Percentiles rank a stretch among this genome's conserved stretches.
phyloP scores from a whole-genome alignment of 352 stramenopile genomes.

The Pythium utonaiense region DNA sequence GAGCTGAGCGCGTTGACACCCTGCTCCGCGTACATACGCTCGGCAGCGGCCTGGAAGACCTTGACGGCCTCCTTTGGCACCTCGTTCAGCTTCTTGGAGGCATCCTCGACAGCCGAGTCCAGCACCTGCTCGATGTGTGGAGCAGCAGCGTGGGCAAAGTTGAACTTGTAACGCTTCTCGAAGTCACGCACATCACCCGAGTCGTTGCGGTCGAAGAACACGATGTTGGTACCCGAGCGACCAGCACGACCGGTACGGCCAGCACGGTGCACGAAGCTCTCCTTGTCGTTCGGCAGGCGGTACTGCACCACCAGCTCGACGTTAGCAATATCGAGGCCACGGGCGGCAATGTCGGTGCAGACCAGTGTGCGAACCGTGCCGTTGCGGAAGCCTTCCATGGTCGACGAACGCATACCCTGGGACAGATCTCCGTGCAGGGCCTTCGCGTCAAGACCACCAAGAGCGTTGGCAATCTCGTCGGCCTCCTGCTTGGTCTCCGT shows the following conservation, averaged over 20 bases:
- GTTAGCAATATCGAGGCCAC: constrained; percentile 87
- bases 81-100: constrained; percentile 44
- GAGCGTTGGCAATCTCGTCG: constrained; percentile 91
- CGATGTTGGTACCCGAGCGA: constrained; percentile 75
- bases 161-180: constrained; percentile 76
- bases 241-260: constrained; percentile 88
- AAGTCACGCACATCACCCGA: constrained; percentile 67
- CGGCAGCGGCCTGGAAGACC: constrained; percentile 57
- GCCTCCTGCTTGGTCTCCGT: constrained; percentile 96
- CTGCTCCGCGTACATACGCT: constrained; percentile 53
- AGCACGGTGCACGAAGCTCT: constrained; percentile 94
- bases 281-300: constrained; percentile 90
- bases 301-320: constrained; percentile 94
- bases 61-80: constrained; percentile 40
- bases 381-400: constrained; percentile 94
- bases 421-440: constrained; percentile 78
- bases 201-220: constrained; percentile 81
- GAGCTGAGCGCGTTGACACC: constrained; percentile 53
- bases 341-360: constrained; percentile 88
- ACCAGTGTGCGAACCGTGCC: constrained; percentile 92
- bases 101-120: constrained; percentile 46
- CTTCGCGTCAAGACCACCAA: constrained; percentile 53
- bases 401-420: constrained; percentile 90
- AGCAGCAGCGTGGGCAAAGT: constrained; percentile 51
- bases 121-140: constrained; percentile 63